Evolutionary conservation across 2,329 filamentous ascomycete genomes (phyloP), one percentile per base, ranked within the genome.

Genomic region (Nemania serpens): DNA sequence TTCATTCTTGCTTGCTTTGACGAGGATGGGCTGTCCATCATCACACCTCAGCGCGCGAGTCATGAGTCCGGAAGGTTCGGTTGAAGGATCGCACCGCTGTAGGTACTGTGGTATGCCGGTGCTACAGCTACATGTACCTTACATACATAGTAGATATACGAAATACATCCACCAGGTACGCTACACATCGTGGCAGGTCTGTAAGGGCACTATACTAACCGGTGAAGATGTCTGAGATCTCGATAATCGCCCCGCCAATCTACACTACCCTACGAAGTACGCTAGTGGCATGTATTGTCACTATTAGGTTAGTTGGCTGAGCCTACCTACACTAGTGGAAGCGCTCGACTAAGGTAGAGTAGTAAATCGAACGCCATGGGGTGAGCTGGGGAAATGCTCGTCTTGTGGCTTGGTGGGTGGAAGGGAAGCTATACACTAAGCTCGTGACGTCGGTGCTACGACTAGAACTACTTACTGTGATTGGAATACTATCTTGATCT

Each of bases 181-280:
- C 25, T 29, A 4, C 22, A n/a, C 29, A 55, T 62, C 55, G 59
- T 59, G 46, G 49, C n/a, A 41, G 15, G 18, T 45, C 53, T 57
- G 57, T 52, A 63, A 63, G 61, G 61, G 61, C 61, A 43, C 56
- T 43, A 43, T 46, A 46, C 43, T 34, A 55, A 52, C 58, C 61
- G 50, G 54, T 61, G 54, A 54, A 60, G 61, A 61, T 58, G 61
- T 54, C 50, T 41, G 46, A 61, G 61, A 64, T 61, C 61, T 64
- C 51, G 61, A 64, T 55, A 55, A 58, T 58, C 61, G 58, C 57
- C 61, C 58, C 61, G 57, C 61, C 51, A 42, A 43, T 42, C 37
- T 20, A 18, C 56, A 37, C 25, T 34, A 46, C 22, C n/a, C n/a
- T n/a, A 25, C 37, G n/a, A 18, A 45, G 13, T 46, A n/a, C 13